Base-by-base conservation (phyloP, 1,284 basidiomycete species). In the Ustilago bromivora region DNA sequence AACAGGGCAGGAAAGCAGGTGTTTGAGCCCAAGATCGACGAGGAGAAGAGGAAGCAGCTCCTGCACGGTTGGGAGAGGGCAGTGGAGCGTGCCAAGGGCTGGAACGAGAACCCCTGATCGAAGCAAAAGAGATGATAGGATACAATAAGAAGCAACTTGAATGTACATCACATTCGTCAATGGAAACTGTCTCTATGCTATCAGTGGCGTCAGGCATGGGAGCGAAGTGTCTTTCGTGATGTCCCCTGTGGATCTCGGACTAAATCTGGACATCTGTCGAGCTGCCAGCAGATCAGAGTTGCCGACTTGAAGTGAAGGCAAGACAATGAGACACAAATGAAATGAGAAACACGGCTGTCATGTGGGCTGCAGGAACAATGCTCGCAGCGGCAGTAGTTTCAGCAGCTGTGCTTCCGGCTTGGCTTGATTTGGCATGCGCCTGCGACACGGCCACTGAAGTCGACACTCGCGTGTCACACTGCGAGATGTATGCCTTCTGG, bases 1-100 rank as follows among this genome's bases (percentile, higher is more conserved):
- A 98, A 98, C 86, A 94, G 93, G 40, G 91, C 92, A 51, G 94
- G 94, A 23, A 92, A 89, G 80, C 89, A 88, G 64, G 89, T 89
- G 49, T 98, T 99, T 85, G 87, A 86, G 63, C 92, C 95, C 5
- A 84, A 86, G 46, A 87, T 92, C 64, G 83, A 87, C 4, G 90
- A 90, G 63, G 86, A 87, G 55, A 88, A 90, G 79, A 63, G 82
- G 36, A 63, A 56, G n/a, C 17, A 78, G 61, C 49, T 81, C 36
- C 49, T 82, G 34, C 64, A 69, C 19, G 82, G 82, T 35, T 84
- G 82, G 82, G 82, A 82, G 61, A 66, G 81, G 55, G 82, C 82
- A 4, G 73, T 84, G 11, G 79, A 78, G 47, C 53, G 79, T 19
- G 70, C 76, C 40, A 80, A 79, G 59, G 82, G 80, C 0, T 84